Evolutionary conservation across 208 protist species (phyloP), one percentile per base, ranked within the genome.

Genomic region (Angomonas deanei): DNA sequence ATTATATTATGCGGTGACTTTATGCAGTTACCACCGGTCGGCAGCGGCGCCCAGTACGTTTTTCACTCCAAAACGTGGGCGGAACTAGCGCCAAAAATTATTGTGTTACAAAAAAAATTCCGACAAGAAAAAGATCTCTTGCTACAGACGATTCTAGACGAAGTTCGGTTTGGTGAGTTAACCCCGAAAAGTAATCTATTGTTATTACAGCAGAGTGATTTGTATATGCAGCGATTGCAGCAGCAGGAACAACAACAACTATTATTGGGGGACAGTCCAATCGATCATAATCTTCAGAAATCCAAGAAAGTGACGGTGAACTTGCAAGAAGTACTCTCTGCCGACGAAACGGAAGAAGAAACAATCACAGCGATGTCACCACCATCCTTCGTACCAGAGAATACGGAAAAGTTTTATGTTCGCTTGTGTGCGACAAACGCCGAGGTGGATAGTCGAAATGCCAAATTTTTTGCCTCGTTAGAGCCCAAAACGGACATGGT

Each of bases 1-100:
- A 52, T 92, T 2, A 80, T 94, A 70, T 47, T 90, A 13, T 88
- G 79, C 60, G 88, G 88, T 4, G 88, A 94, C 58, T 94, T 94
- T 64, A 64, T 91, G 36, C 84, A 93, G 63, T 69, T 93, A 28
- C 76, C 80, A 28, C 80, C 80, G 11, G 76, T 66, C 32, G 23
- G 3, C 3, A 28, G 47, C 47, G 23, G 8, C n/a, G 47, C n/a
- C 62, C 32, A 42, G n/a, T 91, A 87, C 67, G 78, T 74, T 59
- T 89, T 89, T 52, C 66, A 86, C 31, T 68, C 65, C 1, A 53
- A 64, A 2, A 62, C 73, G 3, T 93, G 79, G 81, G 33, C 34
- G 38, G 46, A 66, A 0, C 68, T 93, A 28, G 10, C 66, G 15
- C 58, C 83, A 13, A 62, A 47, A 24, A 61, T 64, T 2, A 66